Base-by-base conservation (phyloP, 441 rosid genomes). In the Manihot esculenta region DNA sequence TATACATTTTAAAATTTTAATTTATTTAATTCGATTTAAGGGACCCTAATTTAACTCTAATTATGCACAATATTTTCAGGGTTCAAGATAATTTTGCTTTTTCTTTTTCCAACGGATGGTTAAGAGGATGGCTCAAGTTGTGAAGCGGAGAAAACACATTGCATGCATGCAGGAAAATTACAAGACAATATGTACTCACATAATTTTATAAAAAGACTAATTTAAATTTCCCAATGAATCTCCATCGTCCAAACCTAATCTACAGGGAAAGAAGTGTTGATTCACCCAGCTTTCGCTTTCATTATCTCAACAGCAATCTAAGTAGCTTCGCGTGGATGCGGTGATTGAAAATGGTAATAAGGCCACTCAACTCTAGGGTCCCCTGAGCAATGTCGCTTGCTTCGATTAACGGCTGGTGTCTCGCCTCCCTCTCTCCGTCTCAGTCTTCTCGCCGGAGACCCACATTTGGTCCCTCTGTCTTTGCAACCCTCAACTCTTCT, bases 331-430 rank as follows among this genome's bases (percentile, higher is more conserved):
- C 5, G 41, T 35, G 11, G 26, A 0, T 9, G 55, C 15, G 59
- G 47, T 35, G 14, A 27, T 15, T 2, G 7, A 20, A 42, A 23
- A 27, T 3, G 18, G 8, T 62, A 82, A 81, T 85, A 85, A 81
- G 81, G 74, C 68, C 21, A 59, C 23, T 14, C 1, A 65, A 15
- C 1, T 13, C 50, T 12, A 70, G 62, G 33, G 62, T 20, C 67
- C 66, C n/a, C 1, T 60, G 83, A 62, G 60, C 74, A 90, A 94
- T 90, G 97, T 90, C 99, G 86, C 87, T 91, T 26, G 84, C 95
- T 81, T 79, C 96, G 9, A 80, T 91, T 62, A 83, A 80, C 86
- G 77, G 87, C 70, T 86, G 80, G 76, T 78, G 81, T 86, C 83
- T 88, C 63, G 64, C 87, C 82, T 83, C 90, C 11, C 38, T 78